These are phyloP conservation scores for Ceratorhiza oryzae-sativae DNA, from an alignment of 1,284 basidiomycete genomes.

Conservation along the genomic window DNA sequence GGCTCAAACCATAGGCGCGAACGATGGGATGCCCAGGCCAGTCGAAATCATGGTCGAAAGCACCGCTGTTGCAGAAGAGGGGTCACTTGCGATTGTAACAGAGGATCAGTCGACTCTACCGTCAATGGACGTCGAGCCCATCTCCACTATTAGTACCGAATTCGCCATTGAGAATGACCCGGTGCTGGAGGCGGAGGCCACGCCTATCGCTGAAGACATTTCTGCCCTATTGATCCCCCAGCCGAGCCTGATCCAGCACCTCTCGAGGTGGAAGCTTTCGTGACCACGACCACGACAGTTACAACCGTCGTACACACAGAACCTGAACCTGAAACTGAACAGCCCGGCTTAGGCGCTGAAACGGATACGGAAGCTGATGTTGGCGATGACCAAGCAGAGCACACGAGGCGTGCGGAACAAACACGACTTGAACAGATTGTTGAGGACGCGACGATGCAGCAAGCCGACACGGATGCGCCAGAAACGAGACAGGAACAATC, in stretches of 20 bases:
- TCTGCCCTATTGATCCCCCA: neutral
- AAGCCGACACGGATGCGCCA: no score
- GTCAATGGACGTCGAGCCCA: neutral
- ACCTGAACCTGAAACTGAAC: slow-evolving; percentile 1
- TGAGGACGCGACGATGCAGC: neutral
- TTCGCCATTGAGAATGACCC: neutral
- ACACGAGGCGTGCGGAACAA: slow-evolving; percentile 6
- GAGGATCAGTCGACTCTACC: neutral
- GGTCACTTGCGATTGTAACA: neutral
- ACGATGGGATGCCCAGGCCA: neutral
- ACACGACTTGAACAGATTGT: slow-evolving; percentile 7
- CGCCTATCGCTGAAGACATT: neutral
- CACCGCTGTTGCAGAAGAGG: neutral
- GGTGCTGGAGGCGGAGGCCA: neutral
- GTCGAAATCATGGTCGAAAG: neutral
- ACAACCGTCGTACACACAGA: neutral
- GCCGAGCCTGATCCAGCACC: neutral
- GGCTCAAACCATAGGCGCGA: neutral
- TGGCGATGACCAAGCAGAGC: slow-evolving; percentile 4
- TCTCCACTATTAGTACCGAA: neutral
- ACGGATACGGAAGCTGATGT: slow-evolving; percentile 6
- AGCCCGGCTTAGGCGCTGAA: neutral
- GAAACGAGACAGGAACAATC: neutral
- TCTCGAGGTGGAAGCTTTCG: neutral
- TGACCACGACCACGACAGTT: neutral